These are phyloP conservation scores for Taphrina wiesneri DNA, from an alignment of 1,139 yeast genomes.

Conservation along the genomic window DNA sequence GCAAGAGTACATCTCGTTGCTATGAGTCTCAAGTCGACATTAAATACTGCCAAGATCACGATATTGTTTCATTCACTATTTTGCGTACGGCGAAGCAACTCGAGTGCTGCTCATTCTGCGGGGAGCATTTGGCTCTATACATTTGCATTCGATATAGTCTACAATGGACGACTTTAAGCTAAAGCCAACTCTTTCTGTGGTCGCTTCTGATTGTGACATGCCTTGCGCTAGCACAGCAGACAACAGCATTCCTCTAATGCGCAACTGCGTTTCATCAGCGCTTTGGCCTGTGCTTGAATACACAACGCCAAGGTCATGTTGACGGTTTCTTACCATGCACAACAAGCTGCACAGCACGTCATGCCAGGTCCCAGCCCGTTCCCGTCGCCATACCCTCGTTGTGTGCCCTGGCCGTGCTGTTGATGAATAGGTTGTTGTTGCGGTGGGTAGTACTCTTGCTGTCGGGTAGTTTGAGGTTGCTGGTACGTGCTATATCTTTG, in stretches of 20 bases:
- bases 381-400: not conserved
- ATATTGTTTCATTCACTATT: not conserved
- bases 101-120: not conserved
- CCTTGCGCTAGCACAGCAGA: not conserved
- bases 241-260: slow-evolving; percentile 12
- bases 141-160: not conserved
- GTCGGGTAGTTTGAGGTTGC: not conserved
- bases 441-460: not conserved
- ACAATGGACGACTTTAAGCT: not conserved
- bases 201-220: not conserved
- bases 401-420: not conserved
- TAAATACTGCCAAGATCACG: not conserved
- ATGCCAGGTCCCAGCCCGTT: not conserved
- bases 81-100: not conserved
- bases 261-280: not conserved
- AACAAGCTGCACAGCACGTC: slow-evolving; percentile 11
- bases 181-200: not conserved
- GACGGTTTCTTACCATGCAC: slow-evolving; percentile 2
- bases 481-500: not conserved
- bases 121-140: not conserved
- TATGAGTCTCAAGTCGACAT: not conserved
- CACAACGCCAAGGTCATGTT: not conserved
- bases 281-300: not conserved
- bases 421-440: not conserved
- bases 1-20: slow-evolving; percentile 23